phyloP scores from a whole-genome alignment of 768 basidiomycete genomes.

The Boletus reticulatus region DNA sequence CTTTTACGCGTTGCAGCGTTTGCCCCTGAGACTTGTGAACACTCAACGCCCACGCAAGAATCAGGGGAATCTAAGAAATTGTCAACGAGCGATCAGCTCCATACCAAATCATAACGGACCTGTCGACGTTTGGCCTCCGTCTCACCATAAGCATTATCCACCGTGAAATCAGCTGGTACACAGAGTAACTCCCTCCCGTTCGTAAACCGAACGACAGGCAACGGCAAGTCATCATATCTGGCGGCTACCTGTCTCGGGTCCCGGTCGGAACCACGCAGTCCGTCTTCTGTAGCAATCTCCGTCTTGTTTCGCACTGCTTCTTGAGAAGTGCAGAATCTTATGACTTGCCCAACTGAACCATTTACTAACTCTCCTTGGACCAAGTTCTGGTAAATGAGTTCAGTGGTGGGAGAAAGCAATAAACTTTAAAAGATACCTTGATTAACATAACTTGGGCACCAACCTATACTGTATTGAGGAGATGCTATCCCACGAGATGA shows the following conservation, averaged over 20 bases:
- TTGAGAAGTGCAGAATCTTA: conserved; percentile 41
- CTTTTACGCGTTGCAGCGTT: conserved; percentile 80
- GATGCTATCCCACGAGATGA: background rate
- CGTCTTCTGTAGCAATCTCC: conserved; percentile 38
- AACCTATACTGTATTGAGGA: conserved; percentile 39
- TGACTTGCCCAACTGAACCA: conserved; percentile 61
- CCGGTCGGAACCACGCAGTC: conserved; percentile 29
- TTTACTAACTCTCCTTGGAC: conserved; percentile 69
- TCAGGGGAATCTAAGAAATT: conserved; percentile 50
- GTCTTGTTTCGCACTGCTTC: conserved; percentile 41
- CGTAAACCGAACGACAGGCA: conserved; percentile 64
- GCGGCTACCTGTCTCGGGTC: conserved; percentile 12
- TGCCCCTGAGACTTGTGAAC: conserved; percentile 92
- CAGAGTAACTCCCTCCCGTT: conserved; percentile 46
- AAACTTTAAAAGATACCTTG: conserved; percentile 44
- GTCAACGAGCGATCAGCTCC: background rate
- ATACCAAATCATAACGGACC: conserved; percentile 32
- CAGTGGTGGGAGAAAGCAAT: background rate
- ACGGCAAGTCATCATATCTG: conserved; percentile 33
- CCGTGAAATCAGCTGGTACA: conserved; percentile 58
- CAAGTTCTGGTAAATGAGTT: conserved; percentile 48
- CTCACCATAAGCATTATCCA: conserved; percentile 56
- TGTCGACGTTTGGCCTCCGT: conserved; percentile 61
- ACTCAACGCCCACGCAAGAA: conserved; percentile 84
- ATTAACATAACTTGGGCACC: conserved; percentile 87